Percentiles rank a stretch among this genome's conserved stretches.
These are phyloP conservation scores for Pachysandra terminalis DNA, from an alignment of 164 flowering plant species.

Conservation along the genomic window DNA sequence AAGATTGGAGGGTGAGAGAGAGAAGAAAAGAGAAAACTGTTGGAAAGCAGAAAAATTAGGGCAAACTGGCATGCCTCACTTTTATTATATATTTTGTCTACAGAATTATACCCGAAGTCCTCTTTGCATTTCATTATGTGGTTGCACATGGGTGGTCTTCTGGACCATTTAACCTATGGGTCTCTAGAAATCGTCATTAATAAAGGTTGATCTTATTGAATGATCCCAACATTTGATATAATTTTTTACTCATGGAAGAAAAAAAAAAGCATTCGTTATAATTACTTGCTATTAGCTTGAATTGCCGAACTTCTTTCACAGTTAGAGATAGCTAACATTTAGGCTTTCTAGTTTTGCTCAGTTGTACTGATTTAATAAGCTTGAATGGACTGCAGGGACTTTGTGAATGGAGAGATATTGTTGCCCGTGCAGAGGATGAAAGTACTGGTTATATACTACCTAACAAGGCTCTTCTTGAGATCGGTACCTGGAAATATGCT, in stretches of 20 bases:
- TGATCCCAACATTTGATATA: neutral
- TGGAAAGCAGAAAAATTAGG: no score
- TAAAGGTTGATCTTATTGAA: neutral
- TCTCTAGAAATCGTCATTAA: no score
- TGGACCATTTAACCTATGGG: no score
- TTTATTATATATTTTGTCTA: no score
- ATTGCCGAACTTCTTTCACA: neutral
- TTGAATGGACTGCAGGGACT: constrained; percentile 59
- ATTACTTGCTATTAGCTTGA: neutral
- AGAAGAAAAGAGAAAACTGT: no score
- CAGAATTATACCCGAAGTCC: no score
- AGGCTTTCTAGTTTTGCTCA: neutral
- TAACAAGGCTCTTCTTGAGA: constrained; percentile 80
- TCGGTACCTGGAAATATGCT: constrained; percentile 44
- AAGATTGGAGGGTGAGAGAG: no score
- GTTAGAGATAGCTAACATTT: neutral
- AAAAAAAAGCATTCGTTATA: no score
- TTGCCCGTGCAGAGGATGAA: constrained; percentile 98
- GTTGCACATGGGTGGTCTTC: no score
- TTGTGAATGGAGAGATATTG: constrained; percentile 81
- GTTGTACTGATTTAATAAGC: neutral
- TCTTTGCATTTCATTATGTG: no score
- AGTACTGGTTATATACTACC: constrained; percentile 97
- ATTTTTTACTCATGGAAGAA: no score
- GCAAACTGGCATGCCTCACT: no score